These are phyloP conservation scores for Protomyces gravidus DNA, from an alignment of 1,139 yeast genomes.

Conservation along the genomic window DNA sequence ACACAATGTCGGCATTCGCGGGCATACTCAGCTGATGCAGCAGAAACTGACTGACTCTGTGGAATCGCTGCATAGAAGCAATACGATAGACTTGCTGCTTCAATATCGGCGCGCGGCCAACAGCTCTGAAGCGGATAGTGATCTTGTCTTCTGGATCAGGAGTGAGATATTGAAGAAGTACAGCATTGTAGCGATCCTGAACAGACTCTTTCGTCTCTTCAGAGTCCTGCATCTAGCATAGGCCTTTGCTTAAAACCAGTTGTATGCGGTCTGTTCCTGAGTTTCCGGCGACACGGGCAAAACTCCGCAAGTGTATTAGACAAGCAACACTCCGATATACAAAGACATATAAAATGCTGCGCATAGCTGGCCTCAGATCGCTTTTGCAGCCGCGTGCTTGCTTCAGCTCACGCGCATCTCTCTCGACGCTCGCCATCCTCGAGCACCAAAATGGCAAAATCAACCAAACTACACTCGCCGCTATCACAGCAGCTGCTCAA, in stretches of 20 bases:
- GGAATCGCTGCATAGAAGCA: constrained; percentile 41
- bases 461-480: constrained; percentile 33
- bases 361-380: background rate
- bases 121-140: constrained; percentile 41
- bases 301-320: no score
- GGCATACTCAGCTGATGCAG: constrained; percentile 40
- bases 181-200: background rate
- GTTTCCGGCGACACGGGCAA: no score
- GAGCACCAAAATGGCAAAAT: constrained; percentile 29
- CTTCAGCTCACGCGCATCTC: background rate
- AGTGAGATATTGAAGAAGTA: background rate
- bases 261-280: no score
- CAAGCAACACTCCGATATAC: no score
- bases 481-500: constrained; percentile 44
- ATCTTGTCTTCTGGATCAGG: constrained; percentile 29
- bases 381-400: background rate
- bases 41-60: constrained; percentile 42
- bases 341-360: no score
- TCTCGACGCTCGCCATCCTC: constrained; percentile 26
- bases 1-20: constrained; percentile 40
- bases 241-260: no score
- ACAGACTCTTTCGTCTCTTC: no score
- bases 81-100: constrained; percentile 42
- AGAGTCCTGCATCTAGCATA: no score
- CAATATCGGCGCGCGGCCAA: constrained; percentile 44